A percentile compares a stretch with the other conserved stretches of the same genome.
phyloP scores from a whole-genome alignment of 2,329 filamentous ascomycete species.

The Teratosphaeria zuluensis region DNA sequence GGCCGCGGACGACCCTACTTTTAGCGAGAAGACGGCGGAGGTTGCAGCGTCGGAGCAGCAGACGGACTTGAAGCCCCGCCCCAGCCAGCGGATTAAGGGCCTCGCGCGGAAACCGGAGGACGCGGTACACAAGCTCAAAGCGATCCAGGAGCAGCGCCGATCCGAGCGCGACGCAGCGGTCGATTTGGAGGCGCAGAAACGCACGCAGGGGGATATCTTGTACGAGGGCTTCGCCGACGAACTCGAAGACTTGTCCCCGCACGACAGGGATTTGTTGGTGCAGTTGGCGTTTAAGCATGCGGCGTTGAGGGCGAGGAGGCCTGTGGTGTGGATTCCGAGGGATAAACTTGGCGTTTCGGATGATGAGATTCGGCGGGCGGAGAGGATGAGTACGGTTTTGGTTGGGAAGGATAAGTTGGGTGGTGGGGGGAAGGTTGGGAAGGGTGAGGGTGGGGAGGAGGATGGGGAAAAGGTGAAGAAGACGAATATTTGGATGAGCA shows the following conservation, averaged over 20 bases:
- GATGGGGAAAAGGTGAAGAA: conserved; percentile 11
- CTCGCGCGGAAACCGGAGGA: not conserved
- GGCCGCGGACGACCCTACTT: too few species aligned
- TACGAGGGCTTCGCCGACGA: conserved; percentile 86
- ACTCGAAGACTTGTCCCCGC: conserved; percentile 84
- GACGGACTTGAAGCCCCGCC: not conserved
- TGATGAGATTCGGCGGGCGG: conserved; percentile 76
- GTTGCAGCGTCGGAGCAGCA: not conserved
- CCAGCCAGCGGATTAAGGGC: not conserved
- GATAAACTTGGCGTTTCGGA: conserved; percentile 86
- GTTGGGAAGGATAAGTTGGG: too few species aligned
- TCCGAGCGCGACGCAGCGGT: not conserved
- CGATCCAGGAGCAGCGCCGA: not conserved
- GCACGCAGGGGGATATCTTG: conserved; percentile 54
- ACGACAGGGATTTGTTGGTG: conserved; percentile 76
- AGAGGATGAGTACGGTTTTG: conserved; percentile 56
- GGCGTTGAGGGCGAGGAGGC: conserved; percentile 72
- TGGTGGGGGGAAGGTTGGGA: conserved; percentile 24
- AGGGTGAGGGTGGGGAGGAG: conserved; percentile 15
- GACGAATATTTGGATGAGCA: conserved; percentile 73
- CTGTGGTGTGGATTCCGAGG: conserved; percentile 86
- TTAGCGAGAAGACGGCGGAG: not conserved
- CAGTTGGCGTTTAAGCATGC: conserved; percentile 85
- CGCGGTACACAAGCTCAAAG: not conserved
- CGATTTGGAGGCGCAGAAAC: not conserved